Conservation (phyloP, 75 land plant species). For the Sequoiadendron giganteum region DNA sequence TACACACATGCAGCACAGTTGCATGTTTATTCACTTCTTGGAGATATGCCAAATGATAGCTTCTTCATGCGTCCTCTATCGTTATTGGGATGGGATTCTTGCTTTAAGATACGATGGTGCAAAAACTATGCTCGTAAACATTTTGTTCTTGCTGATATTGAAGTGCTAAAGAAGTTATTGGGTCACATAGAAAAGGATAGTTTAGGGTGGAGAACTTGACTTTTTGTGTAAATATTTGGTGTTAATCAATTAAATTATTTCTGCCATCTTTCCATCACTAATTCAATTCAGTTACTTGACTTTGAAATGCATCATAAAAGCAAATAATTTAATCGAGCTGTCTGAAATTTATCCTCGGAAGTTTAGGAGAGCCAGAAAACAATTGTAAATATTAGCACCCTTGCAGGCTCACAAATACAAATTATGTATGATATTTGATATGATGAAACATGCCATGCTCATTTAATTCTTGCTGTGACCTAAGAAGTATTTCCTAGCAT, state of each 20-base stretch:
- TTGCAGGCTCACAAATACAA: background rate
- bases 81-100: conserved; percentile 36
- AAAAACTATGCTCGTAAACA: conserved; percentile 46
- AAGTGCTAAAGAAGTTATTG: conserved; percentile 22
- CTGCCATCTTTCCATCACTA: background rate
- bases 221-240: background rate
- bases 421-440: background rate
- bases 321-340: background rate
- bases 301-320: background rate
- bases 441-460: background rate
- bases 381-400: background rate
- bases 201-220: background rate
- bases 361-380: background rate
- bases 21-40: conserved; percentile 32
- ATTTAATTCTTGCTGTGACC: background rate
- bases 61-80: conserved; percentile 25
- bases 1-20: conserved; percentile 46
- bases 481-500: too few relatives aligned
- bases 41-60: conserved; percentile 23
- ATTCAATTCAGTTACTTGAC: background rate
- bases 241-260: background rate
- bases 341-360: background rate
- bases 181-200: background rate
- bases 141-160: conserved; percentile 27
- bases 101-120: conserved; percentile 40